Evolutionary conservation across 768 basidiomycete species (phyloP).

Genomic region (Coprinopsis marcescibilis): DNA sequence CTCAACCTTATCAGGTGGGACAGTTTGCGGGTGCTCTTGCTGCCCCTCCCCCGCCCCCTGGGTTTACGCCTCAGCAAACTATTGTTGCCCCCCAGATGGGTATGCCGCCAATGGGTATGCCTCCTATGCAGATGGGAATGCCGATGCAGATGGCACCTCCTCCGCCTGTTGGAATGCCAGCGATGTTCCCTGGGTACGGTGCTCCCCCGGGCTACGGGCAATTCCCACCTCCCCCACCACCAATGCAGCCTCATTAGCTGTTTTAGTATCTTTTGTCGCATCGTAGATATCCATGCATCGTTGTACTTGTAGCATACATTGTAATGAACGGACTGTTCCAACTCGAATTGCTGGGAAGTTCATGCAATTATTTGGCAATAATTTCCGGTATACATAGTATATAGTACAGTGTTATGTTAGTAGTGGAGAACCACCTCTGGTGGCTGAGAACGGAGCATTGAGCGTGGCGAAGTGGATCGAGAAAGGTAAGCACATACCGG

Average conservation of each 20-base stretch:
- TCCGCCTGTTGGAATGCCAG: slow-evolving; percentile 2
- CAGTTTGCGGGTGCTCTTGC: slow-evolving; percentile 90
- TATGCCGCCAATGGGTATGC: slow-evolving; percentile 28
- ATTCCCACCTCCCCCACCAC: slow-evolving; percentile 34
- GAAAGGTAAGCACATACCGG: slow-evolving; percentile 44
- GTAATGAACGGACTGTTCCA: no score
- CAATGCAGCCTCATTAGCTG: slow-evolving; percentile 37
- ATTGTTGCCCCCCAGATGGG: slow-evolving; percentile 46
- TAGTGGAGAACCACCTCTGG: no score
- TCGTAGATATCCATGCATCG: no score
- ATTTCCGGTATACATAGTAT: no score
- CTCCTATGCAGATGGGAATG: slow-evolving; percentile 11
- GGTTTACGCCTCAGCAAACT: slow-evolving; percentile 70
- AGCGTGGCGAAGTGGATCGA: no score
- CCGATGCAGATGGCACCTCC: slow-evolving; percentile 20
- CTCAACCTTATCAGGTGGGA: slow-evolving; percentile 72
- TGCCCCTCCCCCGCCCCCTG: slow-evolving; percentile 68
- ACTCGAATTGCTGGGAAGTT: no score
- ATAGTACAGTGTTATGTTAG: no score
- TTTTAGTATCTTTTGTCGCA: no score
- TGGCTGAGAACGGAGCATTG: no score
- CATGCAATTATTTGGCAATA: no score
- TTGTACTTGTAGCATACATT: no score
- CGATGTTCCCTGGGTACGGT: slow-evolving; percentile 14
- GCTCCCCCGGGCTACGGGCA: slow-evolving; percentile 59